Base-by-base conservation (phyloP, 2,329 filamentous ascomycete species). In the Claviceps cyperi region DNA sequence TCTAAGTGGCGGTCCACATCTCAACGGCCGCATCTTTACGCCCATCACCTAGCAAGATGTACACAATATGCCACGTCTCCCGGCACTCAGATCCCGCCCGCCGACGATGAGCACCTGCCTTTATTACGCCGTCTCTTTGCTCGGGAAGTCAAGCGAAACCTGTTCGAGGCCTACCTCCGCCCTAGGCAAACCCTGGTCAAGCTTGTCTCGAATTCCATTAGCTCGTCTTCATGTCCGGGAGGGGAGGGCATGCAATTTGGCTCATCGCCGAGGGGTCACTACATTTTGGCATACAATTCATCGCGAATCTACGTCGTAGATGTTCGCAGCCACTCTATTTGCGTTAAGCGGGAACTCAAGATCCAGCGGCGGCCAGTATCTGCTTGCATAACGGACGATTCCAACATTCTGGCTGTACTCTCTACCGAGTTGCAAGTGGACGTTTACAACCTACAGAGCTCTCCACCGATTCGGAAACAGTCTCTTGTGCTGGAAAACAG, bases 171-270 rank as follows among this genome's bases (percentile, higher is more conserved):
- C 37, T 90, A 86, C 62, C 64, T 88, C 48, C 77, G 83, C 17
- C 86, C 86, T 4, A 75, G 67, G 52, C 74, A 77, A 59, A 90
- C 83, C 5, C 71, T 86, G 43, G 77, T 94, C 59, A 90, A 84
- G 61, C 72, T 95, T 48, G 81, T 94, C 13, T 92, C 86, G 38
- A 87, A 83, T 47, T 89, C 85, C 5, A 86, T 86, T 57, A 91
- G 85, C 62, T 90, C 86, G 1, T 88, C 85, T 1, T 87, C 87
- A 21, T 84, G 83, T 54, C 88, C 87, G 1, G 84, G 84, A 36
- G 86, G 86, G 35, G 88, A 94, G 64, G 86, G 86, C 44, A 86
- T 94, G 69, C 84, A 87, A 50, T 94, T 94, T 64, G 81, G 78
- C 54, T 79, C 87, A 52, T 94, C 88, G 2, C 80, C 86, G 5